Evolutionary conservation across 139 green algal genomes (phyloP).

Genomic region (Monoraphidium neglectum): DNA sequence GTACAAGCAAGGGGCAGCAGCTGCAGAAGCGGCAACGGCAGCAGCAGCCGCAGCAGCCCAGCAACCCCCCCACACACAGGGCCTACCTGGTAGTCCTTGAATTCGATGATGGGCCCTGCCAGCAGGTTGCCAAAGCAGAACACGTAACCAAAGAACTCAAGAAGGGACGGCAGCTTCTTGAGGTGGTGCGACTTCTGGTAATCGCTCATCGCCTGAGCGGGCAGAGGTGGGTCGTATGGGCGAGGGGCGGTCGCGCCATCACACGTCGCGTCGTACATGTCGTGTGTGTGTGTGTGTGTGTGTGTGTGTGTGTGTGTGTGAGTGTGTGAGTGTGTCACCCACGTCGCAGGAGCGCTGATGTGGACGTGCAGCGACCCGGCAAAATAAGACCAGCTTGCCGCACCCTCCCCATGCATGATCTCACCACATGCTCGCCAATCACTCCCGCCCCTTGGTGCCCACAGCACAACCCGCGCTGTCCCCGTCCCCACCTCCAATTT

Average conservation of each 20-base stretch:
- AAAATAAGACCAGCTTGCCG: too few species aligned
- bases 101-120: slow-evolving; percentile 81
- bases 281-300: neutral
- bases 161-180: slow-evolving; percentile 29
- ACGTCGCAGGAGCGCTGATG: too few species aligned
- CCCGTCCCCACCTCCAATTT: slow-evolving; percentile 36
- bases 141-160: slow-evolving; percentile 78
- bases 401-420: too few species aligned
- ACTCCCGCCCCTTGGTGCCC: too few species aligned
- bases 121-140: slow-evolving; percentile 85
- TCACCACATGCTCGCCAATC: too few species aligned
- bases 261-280: neutral
- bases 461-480: neutral
- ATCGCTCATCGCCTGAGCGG: slow-evolving; percentile 25
- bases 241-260: too few species aligned
- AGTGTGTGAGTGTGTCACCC: too few species aligned
- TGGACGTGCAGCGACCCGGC: too few species aligned
- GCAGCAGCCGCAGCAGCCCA: too few species aligned
- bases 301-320: too few species aligned
- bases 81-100: slow-evolving; percentile 68
- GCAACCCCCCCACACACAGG: neutral
- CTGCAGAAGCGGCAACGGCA: too few species aligned
- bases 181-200: slow-evolving; percentile 40
- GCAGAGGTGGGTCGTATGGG: too few species aligned
- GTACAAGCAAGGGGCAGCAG: neutral